Evolutionary conservation across 1,139 yeast species (phyloP), one percentile per base, ranked within the genome.

Genomic region (Candida smagusa): DNA sequence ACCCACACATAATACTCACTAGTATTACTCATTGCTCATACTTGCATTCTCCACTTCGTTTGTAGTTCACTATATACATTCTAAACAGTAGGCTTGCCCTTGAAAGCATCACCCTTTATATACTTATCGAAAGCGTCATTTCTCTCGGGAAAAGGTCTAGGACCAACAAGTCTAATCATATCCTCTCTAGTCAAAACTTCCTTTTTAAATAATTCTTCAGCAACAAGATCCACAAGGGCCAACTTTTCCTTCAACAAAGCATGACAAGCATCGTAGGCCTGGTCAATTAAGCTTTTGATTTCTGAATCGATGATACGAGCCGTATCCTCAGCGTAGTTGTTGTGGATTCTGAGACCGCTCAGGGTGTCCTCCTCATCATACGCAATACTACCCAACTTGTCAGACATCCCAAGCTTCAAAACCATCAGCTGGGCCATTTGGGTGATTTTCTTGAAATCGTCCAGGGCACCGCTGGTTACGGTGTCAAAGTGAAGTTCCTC

Each of bases 91-190:
- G 52, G 38, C 45, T 47, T 19, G 9, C 52, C 50, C 42, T 52
- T 54, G 44, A 55, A 54, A 2, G 59, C 59, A 39, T 56, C 72
- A 12, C 74, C 79, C 47, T 77, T 79, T 46, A 84, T 64, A 52
- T 84, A 84, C 54, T 82, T 82, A 61, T 84, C 90, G 55, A 84
- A 84, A 2, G 90, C 92, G 59, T 84, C 92, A 52, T 83, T 84
- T 49, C 79, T 74, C 57, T 84, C 89, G 9, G 83, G 78, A 70
- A 81, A 84, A 16, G 89, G 89, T 53, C 94, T 72, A 47, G 82
- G 81, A 2, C 94, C 94, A 32, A 83, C 65, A 29, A 84, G 56
- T 40, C 79, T 68, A 39, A 84, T 76, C 94, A 84, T 84, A 53
- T 84, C 94, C 54, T 84, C 89, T 61, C 94, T 76, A 2, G 92